phyloP scores from a whole-genome alignment of 2,329 filamentous ascomycete species.

The Pseudogymnoascus verrucosus region DNA sequence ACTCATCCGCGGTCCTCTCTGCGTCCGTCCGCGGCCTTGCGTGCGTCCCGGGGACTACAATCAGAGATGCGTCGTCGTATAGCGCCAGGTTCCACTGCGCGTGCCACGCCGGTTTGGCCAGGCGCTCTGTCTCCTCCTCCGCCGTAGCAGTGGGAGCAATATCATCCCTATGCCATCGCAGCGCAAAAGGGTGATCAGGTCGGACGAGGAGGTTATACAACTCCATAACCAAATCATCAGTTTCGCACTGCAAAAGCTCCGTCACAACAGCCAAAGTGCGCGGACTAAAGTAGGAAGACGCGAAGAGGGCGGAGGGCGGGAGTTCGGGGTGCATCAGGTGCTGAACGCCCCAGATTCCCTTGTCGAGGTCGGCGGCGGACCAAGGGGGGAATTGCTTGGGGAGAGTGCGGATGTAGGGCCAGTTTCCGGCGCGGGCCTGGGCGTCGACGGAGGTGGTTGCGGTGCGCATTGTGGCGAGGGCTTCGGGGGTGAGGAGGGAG shows the following conservation, averaged over 20 bases:
- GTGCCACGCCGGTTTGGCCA: constrained; percentile 57
- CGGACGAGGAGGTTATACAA: constrained; percentile 78
- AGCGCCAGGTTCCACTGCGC: constrained; percentile 85
- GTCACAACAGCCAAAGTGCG: constrained; percentile 55
- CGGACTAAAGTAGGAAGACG: constrained; percentile 62
- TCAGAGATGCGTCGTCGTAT: constrained; percentile 62
- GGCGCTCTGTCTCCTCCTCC: constrained; percentile 57
- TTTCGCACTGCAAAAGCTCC: constrained; percentile 48
- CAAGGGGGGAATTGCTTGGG: constrained; percentile 90
- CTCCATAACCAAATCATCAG: constrained; percentile 72
- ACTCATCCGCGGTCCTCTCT: constrained; percentile 62
- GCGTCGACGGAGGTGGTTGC: constrained; percentile 50
- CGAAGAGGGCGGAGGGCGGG: constrained; percentile 53
- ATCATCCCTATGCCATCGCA: constrained; percentile 83
- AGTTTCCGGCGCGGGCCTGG: constrained; percentile 60
- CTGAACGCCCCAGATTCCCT: constrained; percentile 85
- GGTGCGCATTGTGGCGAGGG: constrained; percentile 51
- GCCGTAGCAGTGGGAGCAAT: constrained; percentile 57
- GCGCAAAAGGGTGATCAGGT: constrained; percentile 61
- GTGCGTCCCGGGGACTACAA: constrained; percentile 75
- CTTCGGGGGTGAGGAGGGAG: constrained; percentile 47
- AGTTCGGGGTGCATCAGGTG: constrained; percentile 71
- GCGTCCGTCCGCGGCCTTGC: constrained; percentile 57
- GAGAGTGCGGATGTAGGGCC: constrained; percentile 76
- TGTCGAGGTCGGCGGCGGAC: constrained; percentile 45